Percentiles rank a stretch among this genome's conserved stretches.
These are phyloP conservation scores for Drosera capensis DNA, from an alignment of 148 eudicot genomes.

Conservation along the genomic window DNA sequence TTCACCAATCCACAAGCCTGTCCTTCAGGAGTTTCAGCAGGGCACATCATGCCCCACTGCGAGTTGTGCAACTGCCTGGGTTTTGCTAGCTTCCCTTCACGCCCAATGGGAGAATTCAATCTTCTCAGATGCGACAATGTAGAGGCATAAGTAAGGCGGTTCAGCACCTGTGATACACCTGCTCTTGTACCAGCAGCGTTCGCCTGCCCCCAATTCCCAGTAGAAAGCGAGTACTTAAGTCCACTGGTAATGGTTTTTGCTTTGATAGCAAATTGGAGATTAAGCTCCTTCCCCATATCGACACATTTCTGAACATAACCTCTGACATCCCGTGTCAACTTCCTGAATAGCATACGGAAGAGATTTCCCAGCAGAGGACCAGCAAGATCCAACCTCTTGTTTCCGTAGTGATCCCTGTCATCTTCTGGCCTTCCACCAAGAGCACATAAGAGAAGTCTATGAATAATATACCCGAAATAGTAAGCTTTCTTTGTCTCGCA, in stretches of 20 bases:
- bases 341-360: slow-evolving; percentile 87
- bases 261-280: slow-evolving; percentile 90
- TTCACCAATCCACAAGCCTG: slow-evolving; percentile 98
- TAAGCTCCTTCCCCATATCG: slow-evolving; percentile 86
- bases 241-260: slow-evolving; percentile 99
- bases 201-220: slow-evolving; percentile 99
- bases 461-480: slow-evolving; percentile 93
- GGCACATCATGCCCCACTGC: slow-evolving; percentile 99
- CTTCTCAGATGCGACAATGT: slow-evolving; percentile 88
- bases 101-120: slow-evolving; percentile 91
- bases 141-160: slow-evolving; percentile 95
- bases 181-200: slow-evolving; percentile 99
- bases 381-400: slow-evolving; percentile 96
- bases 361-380: slow-evolving; percentile 96
- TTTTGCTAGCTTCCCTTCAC: slow-evolving; percentile 95
- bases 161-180: slow-evolving; percentile 98
- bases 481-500: slow-evolving; percentile 99
- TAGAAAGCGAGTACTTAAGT: slow-evolving; percentile 88
- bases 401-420: slow-evolving; percentile 97
- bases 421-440: slow-evolving; percentile 91
- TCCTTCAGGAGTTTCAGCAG: slow-evolving; percentile 99
- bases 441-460: slow-evolving; percentile 85
- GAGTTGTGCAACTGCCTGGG: slow-evolving; percentile 98
- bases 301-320: slow-evolving; percentile 92
- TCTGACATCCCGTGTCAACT: slow-evolving; percentile 93